phyloP scores from a whole-genome alignment of 495 filamentous ascomycete species.

The Talaromyces liani region DNA sequence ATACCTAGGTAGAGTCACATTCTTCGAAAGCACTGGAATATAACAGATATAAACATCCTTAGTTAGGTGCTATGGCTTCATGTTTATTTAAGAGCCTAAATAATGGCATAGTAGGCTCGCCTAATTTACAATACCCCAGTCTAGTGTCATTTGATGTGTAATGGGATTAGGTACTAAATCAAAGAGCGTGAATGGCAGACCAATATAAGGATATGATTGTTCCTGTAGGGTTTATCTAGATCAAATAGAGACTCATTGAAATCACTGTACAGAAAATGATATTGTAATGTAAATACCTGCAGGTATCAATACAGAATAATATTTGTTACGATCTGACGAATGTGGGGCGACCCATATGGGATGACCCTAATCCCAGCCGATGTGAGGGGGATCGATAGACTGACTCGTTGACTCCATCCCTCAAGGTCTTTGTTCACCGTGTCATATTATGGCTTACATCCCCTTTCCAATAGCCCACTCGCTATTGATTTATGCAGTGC shows the following conservation, averaged over 20 bases:
- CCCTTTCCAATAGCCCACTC: background rate
- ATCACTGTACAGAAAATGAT: background rate
- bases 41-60: background rate
- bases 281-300: constrained; percentile 4
- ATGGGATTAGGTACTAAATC: background rate
- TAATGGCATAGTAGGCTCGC: background rate
- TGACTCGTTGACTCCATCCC: background rate
- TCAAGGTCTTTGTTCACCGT: background rate
- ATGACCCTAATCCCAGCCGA: background rate
- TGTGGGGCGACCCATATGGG: background rate
- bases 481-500: background rate
- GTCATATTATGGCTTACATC: background rate
- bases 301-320: background rate
- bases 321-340: background rate
- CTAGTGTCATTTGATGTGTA: background rate
- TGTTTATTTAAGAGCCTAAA: background rate
- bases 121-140: background rate
- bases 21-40: background rate
- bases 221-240: background rate
- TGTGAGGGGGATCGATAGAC: background rate
- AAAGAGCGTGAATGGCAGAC: background rate
- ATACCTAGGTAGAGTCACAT: background rate
- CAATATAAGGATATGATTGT: background rate
- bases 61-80: background rate
- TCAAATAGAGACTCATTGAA: background rate